Evolutionary conservation across 257 asterid genomes (phyloP), one percentile per base, ranked within the genome.

Genomic region (Handroanthus guayacan): DNA sequence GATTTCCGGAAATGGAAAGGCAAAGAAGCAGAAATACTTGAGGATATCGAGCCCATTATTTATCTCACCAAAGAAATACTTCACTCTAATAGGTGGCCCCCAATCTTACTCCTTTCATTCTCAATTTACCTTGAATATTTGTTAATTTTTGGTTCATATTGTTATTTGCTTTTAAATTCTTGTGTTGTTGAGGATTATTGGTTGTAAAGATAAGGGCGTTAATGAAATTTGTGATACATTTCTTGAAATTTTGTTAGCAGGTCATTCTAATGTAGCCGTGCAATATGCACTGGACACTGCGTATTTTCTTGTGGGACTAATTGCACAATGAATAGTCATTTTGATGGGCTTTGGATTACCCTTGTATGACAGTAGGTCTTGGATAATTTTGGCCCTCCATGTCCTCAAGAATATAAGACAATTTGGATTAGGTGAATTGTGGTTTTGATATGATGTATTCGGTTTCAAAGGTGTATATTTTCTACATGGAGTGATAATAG

Each of bases 1-100:
- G 89, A 87, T 43, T 84, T 75, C 73, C 74, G 94, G 56, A 92
- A 81, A 73, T 90, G 98, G 98, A 89, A 89, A 60, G 83, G 64
- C 45, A 83, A 80, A 69, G 97, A 94, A 88, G 76, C 90, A 0
- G 82, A 88, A 65, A 92, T 94, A 55, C 91, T 85, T 43, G 77
- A 79, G 38, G 98, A 94, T 37, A 84, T 92, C 61, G 90, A 90
- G 61, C 94, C 97, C 74, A 69, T 90, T 71, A 79, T 82, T 75
- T 74, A 58, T 54, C 89, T 86, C 48, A 77, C 91, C 63, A 94
- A 94, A 72, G 87, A 88, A 58, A 92, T 94, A 55, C 91, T 94
- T 62, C 98, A 94, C 86, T 92, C 97, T 0, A 36, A 84, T 13
- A 90, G 95, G 97, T 91, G 36, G 36, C 41, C 54, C 41, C 44